phyloP scores from a whole-genome alignment of 2,329 filamentous ascomycete species.

The Delphinella strobiligena region DNA sequence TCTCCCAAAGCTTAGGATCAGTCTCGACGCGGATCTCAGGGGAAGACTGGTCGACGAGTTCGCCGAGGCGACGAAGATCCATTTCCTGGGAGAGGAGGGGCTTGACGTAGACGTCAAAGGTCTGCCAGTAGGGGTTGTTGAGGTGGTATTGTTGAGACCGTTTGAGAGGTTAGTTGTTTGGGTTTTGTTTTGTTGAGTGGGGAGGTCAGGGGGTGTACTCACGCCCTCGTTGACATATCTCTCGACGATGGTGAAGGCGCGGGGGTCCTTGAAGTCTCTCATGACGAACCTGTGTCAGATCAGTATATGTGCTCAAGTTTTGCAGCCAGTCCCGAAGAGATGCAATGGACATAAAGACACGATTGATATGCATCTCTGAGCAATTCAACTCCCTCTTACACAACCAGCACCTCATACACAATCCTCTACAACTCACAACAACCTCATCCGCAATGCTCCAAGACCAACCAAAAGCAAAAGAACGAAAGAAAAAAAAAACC shows the following conservation, averaged over 20 bases:
- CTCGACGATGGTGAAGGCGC: slow-evolving; percentile 66
- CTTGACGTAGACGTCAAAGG: slow-evolving; percentile 62
- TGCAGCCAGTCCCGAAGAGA: no score
- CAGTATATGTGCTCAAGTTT: no score
- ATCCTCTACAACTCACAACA: no score
- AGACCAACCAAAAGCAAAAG: no score
- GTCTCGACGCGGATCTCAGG: slow-evolving; percentile 24
- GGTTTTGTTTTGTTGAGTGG: neutral
- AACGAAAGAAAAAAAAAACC: no score
- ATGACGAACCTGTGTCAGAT: slow-evolving; percentile 54
- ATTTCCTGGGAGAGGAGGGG: slow-evolving; percentile 56
- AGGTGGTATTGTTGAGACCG: slow-evolving; percentile 33
- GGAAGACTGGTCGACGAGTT: slow-evolving; percentile 43
- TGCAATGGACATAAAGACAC: no score
- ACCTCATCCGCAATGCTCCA: no score
- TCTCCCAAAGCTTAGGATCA: slow-evolving; percentile 21
- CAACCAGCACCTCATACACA: no score
- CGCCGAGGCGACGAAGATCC: slow-evolving; percentile 57
- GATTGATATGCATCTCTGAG: no score
- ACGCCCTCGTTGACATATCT: slow-evolving; percentile 56
- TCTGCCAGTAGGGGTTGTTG: slow-evolving; percentile 61
- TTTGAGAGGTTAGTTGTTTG: slow-evolving; percentile 3
- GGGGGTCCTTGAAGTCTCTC: slow-evolving; percentile 57
- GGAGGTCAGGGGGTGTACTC: slow-evolving; percentile 17
- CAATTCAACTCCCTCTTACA: no score